Conservation (phyloP, 2,329 filamentous ascomycete species). For the Ophiocordyceps camponoti-floridani region DNA sequence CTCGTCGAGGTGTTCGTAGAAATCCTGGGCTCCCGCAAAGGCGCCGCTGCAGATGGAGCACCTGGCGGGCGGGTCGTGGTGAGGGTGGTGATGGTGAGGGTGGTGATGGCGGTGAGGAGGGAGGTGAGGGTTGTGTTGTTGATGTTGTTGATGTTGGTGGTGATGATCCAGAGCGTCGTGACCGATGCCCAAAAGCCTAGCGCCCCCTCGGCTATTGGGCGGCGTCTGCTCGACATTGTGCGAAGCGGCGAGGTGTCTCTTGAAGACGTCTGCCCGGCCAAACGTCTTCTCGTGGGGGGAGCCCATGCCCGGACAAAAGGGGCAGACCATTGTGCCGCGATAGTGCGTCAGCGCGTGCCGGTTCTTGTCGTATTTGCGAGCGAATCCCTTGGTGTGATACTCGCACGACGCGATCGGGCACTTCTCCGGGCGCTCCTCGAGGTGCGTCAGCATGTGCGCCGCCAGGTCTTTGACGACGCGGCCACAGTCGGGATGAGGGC, state of each 20-base stretch:
- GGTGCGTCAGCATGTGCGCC: conserved; percentile 92
- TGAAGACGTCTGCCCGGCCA: conserved; percentile 93
- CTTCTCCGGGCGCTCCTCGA: conserved; percentile 84
- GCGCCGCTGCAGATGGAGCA: conserved; percentile 75
- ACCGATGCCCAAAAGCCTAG: conserved; percentile 3
- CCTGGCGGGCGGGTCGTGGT: conserved; percentile 44
- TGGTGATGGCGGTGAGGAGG: not conserved
- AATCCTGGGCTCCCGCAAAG: conserved; percentile 81
- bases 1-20: conserved; percentile 84
- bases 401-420: conserved; percentile 89
- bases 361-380: conserved; percentile 96
- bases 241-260: conserved; percentile 80
- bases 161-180: not conserved
- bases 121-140: not conserved
- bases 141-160: not conserved
- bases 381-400: conserved; percentile 87
- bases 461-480: conserved; percentile 47
- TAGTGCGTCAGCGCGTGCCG: conserved; percentile 92
- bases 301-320: conserved; percentile 80
- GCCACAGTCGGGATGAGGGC: conserved; percentile 39
- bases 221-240: conserved; percentile 90
- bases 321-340: conserved; percentile 95
- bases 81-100: not conserved
- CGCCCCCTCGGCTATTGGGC: conserved; percentile 53
- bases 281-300: conserved; percentile 87